Conservation (phyloP, 169 alveolate species). For the Cryptosporidium ubiquitum region DNA sequence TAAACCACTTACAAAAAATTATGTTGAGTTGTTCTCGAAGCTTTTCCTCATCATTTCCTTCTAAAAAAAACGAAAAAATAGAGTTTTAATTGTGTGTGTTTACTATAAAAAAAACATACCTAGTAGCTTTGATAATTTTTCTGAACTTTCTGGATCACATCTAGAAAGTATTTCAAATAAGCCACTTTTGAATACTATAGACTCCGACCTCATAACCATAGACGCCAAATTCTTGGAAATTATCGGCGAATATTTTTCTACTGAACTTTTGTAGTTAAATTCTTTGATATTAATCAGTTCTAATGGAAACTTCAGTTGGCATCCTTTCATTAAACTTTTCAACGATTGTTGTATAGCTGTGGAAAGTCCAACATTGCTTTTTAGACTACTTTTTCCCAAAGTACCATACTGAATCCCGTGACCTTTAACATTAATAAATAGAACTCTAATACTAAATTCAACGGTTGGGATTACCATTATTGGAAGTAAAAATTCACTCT, state of each 20-base stretch:
- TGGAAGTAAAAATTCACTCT: slow-evolving; percentile 48
- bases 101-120: slow-evolving; percentile 18
- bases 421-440: slow-evolving; percentile 49
- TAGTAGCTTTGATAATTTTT: neutral
- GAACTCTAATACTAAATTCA: slow-evolving; percentile 15
- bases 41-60: slow-evolving; percentile 36
- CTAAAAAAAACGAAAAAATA: neutral
- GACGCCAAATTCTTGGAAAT: slow-evolving; percentile 57
- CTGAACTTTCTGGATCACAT: slow-evolving; percentile 39
- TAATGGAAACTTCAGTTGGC: slow-evolving; percentile 3
- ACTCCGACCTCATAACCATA: slow-evolving; percentile 67
- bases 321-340: neutral
- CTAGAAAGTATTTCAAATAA: slow-evolving; percentile 22
- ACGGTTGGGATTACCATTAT: slow-evolving; percentile 21
- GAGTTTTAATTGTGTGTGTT: neutral
- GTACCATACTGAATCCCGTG: slow-evolving; percentile 70
- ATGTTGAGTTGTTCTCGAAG: neutral
- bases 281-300: slow-evolving; percentile 53
- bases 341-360: slow-evolving; percentile 30
- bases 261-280: slow-evolving; percentile 4
- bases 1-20: slow-evolving; percentile 30
- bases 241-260: slow-evolving; percentile 43
- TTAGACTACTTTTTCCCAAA: slow-evolving; percentile 46
- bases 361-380: slow-evolving; percentile 40
- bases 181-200: slow-evolving; percentile 49